Percentiles rank a stretch among this genome's conserved stretches.
Conservation (phyloP, 192 early-diverging fungal genomes). For the Oehlia diaphana region DNA sequence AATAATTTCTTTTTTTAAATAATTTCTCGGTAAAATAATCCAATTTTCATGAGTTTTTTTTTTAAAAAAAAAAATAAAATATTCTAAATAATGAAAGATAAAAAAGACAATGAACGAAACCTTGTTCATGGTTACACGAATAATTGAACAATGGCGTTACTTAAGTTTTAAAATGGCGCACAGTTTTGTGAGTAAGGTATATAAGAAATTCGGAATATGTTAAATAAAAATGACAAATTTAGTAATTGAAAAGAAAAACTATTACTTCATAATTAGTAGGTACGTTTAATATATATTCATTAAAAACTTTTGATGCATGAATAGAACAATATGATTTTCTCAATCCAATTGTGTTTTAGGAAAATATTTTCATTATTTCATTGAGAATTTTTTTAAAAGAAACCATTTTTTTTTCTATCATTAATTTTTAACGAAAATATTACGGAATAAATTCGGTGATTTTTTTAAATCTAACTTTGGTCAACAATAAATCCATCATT, state of each 20-base stretch:
- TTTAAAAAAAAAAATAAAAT: no score
- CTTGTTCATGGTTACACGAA: neutral
- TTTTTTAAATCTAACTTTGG: neutral
- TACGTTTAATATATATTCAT: no score
- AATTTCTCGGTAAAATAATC: neutral
- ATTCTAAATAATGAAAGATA: no score
- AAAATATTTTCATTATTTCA: neutral
- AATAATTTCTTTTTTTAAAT: neutral
- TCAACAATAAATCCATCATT: neutral
- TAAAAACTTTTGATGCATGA: no score
- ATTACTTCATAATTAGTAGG: neutral
- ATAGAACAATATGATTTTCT: neutral
- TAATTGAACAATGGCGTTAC: neutral
- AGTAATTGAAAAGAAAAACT: neutral
- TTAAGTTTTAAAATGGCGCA: no score
- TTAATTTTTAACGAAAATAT: neutral
- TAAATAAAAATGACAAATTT: neutral
- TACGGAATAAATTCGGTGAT: neutral
- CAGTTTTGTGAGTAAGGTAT: no score
- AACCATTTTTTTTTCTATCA: no score
- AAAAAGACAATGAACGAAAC: neutral
- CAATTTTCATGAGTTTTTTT: neutral
- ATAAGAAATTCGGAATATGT: no score
- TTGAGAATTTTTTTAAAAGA: neutral
- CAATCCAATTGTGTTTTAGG: neutral